Evolutionary conservation across 768 basidiomycete genomes (phyloP).

Genomic region (Kwoniella botswanensis): DNA sequence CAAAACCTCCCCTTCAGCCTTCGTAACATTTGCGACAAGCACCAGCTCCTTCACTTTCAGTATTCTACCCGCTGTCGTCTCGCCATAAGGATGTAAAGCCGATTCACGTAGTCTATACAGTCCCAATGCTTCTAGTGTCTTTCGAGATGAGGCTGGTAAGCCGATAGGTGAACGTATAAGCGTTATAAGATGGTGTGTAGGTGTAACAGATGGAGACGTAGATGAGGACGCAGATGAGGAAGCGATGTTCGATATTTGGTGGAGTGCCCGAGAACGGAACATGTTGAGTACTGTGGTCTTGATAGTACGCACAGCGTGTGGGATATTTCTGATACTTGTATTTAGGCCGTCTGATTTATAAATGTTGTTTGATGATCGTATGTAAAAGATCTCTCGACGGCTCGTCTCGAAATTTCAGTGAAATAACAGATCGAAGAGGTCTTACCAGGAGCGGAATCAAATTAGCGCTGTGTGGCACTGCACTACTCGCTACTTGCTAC

Average conservation of each 20-base stretch:
- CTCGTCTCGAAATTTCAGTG: too few species aligned
- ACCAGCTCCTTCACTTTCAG: constrained; percentile 86
- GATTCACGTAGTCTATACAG: constrained; percentile 77
- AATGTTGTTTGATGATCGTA: too few species aligned
- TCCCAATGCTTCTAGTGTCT: constrained; percentile 80
- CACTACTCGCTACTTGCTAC: too few species aligned
- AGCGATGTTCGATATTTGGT: constrained; percentile 11
- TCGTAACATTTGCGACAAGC: constrained; percentile 80
- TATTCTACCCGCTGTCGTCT: constrained; percentile 82
- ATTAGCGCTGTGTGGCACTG: too few species aligned
- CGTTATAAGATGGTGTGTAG: constrained; percentile 87
- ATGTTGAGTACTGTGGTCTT: constrained; percentile 9
- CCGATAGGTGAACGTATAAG: constrained; percentile 85
- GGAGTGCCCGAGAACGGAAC: constrained; percentile 16
- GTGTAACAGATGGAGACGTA: constrained; percentile 13
- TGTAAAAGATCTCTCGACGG: too few species aligned
- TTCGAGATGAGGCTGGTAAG: constrained; percentile 71
- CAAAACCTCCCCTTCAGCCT: constrained; percentile 42
- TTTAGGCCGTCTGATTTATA: too few species aligned
- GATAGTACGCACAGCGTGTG: too few species aligned
- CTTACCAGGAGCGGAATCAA: too few species aligned
- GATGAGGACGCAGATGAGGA: constrained; percentile 20
- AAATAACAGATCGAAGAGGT: too few species aligned
- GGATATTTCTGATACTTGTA: too few species aligned
- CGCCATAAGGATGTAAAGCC: constrained; percentile 76